Percentiles rank a stretch among this genome's conserved stretches.
These are phyloP conservation scores for Arctium lappa DNA, from an alignment of 129 eudicot genomes.

Conservation along the genomic window DNA sequence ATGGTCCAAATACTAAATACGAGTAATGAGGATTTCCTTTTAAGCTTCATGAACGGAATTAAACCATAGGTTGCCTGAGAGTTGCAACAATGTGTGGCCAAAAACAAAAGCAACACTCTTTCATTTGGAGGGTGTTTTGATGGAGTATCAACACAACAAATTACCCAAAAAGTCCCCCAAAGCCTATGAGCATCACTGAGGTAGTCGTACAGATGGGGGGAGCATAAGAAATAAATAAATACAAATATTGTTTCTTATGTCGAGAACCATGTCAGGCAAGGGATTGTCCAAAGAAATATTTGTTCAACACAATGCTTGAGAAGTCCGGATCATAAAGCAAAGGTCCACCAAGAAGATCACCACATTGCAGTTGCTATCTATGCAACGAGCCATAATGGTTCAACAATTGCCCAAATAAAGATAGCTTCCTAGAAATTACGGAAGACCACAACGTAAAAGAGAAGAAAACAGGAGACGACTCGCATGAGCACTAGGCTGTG, in stretches of 20 bases:
- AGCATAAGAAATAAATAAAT: neutral
- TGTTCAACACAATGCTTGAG: neutral
- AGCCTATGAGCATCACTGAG: neutral
- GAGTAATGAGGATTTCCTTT: neutral
- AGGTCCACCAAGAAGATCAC: neutral
- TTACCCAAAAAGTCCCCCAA: neutral
- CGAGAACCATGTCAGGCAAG: neutral
- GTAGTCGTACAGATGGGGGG: neutral
- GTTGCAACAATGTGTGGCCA: neutral
- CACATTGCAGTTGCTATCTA: neutral
- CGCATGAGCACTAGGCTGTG: neutral
- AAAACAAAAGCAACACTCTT: neutral
- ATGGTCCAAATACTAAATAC: neutral
- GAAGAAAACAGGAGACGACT: neutral
- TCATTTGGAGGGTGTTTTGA: neutral
- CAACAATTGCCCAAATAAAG: neutral
- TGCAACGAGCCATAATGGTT: neutral
- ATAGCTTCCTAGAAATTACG: neutral
- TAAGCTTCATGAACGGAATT: neutral
- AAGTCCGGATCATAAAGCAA: neutral
- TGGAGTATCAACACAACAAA: neutral
- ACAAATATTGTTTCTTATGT: neutral
- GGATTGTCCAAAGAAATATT: neutral
- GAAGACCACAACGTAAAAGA: neutral
- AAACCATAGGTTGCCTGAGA: neutral